Evolutionary conservation across 2,329 filamentous ascomycete genomes (phyloP), one percentile per base, ranked within the genome.

Genomic region (Ophiostoma fasciatum): DNA sequence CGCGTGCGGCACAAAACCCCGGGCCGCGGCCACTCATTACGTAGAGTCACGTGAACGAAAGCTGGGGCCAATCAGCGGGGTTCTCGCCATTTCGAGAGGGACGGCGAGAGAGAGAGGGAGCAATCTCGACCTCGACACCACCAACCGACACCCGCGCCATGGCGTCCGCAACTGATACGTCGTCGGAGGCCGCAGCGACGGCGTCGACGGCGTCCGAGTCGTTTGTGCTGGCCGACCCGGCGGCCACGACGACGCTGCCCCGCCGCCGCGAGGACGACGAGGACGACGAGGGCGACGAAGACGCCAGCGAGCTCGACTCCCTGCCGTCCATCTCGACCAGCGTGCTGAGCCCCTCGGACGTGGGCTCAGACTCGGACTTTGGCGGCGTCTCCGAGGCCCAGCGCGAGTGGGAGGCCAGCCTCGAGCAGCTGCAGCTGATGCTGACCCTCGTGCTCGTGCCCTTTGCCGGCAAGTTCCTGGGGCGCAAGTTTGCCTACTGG

Each of bases 401-500:
- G 58, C 72, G 73, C 42, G 88, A 98, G 60, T 98, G 90, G 90
- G 80, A 88, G 49, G 82, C 87, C 50, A 93, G 82, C 49, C 62
- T 98, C 44, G 83, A 94, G 58, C 90, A 98, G 61, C 61, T 98
- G 41, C 85, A 98, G 62, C 66, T 96, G 45, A 66, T 98, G 46
- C 60, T 96, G 53, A 93, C 82, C 15, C 93, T 98, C 84, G 81
- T 96, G 33, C 59, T 96, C 48, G 79, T 98, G 34, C 90, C 90
- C 3, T 94, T 93, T 57, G 64, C 84, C 47, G 90, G 90, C 40
- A 98, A 96, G 60, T 96, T 85, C 60, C 74, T 94, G 56, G 90
- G 90, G 31, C 72, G 90, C 55, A 92, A 84, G 58, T 92, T 87
- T 63, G 88, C 88, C 41, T 94, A 93, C 55, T 94, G 85, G 83